phyloP scores from a whole-genome alignment of 2,329 filamentous ascomycete genomes.

The Thelonectria blattea region DNA sequence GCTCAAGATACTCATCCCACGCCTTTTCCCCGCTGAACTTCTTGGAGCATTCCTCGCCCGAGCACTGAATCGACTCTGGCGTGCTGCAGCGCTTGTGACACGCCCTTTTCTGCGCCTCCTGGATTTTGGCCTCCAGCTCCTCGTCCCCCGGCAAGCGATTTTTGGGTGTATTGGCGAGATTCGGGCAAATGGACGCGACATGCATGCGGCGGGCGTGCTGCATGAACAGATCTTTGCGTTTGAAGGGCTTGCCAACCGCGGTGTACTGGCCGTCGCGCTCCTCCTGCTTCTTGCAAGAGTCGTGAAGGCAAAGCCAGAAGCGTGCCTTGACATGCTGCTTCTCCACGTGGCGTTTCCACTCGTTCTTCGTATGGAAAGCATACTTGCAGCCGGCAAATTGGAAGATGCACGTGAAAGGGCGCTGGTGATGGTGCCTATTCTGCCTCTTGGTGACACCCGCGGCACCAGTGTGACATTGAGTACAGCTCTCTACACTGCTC shows the following conservation, averaged over 20 bases:
- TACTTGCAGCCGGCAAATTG: slow-evolving; percentile 75
- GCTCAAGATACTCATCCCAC: slow-evolving; percentile 88
- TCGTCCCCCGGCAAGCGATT: slow-evolving; percentile 51
- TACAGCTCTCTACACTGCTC: slow-evolving; percentile 19
- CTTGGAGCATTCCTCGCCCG: slow-evolving; percentile 63
- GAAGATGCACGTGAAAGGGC: slow-evolving; percentile 79
- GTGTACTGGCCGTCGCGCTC: slow-evolving; percentile 37
- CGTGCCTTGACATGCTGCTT: slow-evolving; percentile 79
- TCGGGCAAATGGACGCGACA: slow-evolving; percentile 49
- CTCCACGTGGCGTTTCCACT: slow-evolving; percentile 90
- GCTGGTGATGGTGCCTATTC: slow-evolving; percentile 59
- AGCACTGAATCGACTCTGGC: slow-evolving; percentile 67
- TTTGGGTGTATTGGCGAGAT: slow-evolving; percentile 47
- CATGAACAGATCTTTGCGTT: slow-evolving; percentile 89
- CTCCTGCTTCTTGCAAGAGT: slow-evolving; percentile 53
- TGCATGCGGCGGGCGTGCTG: slow-evolving; percentile 92
- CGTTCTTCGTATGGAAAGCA: slow-evolving; percentile 83
- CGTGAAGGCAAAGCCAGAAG: slow-evolving; percentile 78
- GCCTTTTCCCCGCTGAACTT: slow-evolving; percentile 66
- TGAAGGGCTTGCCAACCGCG: slow-evolving; percentile 72
- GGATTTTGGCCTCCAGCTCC: slow-evolving; percentile 60
- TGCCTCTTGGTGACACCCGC: slow-evolving; percentile 53
- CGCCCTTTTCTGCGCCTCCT: slow-evolving; percentile 63
- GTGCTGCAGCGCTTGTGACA: slow-evolving; percentile 64
- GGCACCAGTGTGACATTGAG: slow-evolving; percentile 39